phyloP scores from a whole-genome alignment of 164 flowering plant species.

The Liriodendron chinense region DNA sequence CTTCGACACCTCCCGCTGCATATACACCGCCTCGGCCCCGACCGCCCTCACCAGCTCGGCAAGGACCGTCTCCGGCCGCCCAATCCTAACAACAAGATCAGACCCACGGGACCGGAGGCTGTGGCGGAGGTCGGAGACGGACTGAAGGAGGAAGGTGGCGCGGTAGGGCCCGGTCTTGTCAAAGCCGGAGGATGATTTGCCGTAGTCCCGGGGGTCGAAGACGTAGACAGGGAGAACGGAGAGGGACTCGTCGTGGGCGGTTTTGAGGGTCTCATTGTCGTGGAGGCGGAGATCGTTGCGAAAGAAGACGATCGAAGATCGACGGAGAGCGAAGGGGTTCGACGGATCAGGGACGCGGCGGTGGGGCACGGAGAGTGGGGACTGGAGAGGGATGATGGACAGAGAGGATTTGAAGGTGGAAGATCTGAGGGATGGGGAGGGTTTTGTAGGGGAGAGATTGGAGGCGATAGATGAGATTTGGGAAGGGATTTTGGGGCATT shows the following conservation, averaged over 20 bases:
- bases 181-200: conserved; percentile 84
- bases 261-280: conserved; percentile 80
- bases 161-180: conserved; percentile 85
- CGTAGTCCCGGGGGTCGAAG: conserved; percentile 87
- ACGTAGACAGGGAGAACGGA: conserved; percentile 87
- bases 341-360: conserved; percentile 73
- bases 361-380: conserved; percentile 48
- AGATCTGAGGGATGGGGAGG: conserved; percentile 11
- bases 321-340: conserved; percentile 61
- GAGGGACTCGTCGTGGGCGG: conserved; percentile 73
- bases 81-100: conserved; percentile 79
- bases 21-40: conserved; percentile 87
- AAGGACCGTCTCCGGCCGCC: conserved; percentile 76
- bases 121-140: conserved; percentile 71
- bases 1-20: conserved; percentile 69
- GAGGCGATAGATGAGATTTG: conserved; percentile 48
- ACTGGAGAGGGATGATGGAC: conserved; percentile 54
- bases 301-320: conserved; percentile 86
- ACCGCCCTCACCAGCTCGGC: conserved; percentile 68
- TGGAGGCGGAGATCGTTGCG: conserved; percentile 81
- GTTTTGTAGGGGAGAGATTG: conserved; percentile 36
- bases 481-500: conserved; percentile 55
- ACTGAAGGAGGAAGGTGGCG: conserved; percentile 71
- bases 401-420: conserved; percentile 34
- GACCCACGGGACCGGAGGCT: conserved; percentile 72